Evolutionary conservation across 2,329 filamentous ascomycete species (phyloP), one percentile per base, ranked within the genome.

Genomic region (Pseudogymnoascus sp.): DNA sequence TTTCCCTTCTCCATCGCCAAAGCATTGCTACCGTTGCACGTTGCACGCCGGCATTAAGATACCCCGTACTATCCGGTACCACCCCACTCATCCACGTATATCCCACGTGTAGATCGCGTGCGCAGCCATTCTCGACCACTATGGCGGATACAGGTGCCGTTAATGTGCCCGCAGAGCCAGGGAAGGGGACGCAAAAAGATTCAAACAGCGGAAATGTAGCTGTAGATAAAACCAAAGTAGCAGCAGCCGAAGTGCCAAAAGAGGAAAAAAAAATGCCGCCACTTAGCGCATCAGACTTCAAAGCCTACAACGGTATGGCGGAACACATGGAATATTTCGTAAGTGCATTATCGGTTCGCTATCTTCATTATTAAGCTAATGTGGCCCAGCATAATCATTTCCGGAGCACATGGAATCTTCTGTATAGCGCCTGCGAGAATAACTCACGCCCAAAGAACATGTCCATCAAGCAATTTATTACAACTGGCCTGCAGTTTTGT

Each of bases 371-470:
- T 58, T 19, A 26, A n/a, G 56, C 59, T 57, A 28, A 59, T 38
- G 39, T 10, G 23, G 35, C 55, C 12, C 65, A 89, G 85, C 89
- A 94, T 74, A 83, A 84, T 66, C 81, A 88, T 74, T 94, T 94
- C 77, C 86, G 88, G 21, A 74, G 79, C 41, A 81, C 81, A 3
- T 96, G 89, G 89, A 88, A 81, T 59, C 72, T 82, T 21, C 77
- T 95, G 59, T 86, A 88, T 75, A 76, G 75, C 2, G 84, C 89
- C 21, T 88, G 85, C 68, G 76, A 75, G 28, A 75, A 74, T 48
- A 74, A 79, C 62, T 81, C 80, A 62, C 83, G 86, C 0, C 85
- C 88, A 0, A 68, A 74, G 3, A 78, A 79, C 64, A 82, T 90
- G 76, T 83, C 85, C 0, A 79, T 90, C 12, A 79, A 80, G 26